Base-by-base conservation (phyloP, 108 stramenopile species). In the Cylindrotheca fusiformis region DNA sequence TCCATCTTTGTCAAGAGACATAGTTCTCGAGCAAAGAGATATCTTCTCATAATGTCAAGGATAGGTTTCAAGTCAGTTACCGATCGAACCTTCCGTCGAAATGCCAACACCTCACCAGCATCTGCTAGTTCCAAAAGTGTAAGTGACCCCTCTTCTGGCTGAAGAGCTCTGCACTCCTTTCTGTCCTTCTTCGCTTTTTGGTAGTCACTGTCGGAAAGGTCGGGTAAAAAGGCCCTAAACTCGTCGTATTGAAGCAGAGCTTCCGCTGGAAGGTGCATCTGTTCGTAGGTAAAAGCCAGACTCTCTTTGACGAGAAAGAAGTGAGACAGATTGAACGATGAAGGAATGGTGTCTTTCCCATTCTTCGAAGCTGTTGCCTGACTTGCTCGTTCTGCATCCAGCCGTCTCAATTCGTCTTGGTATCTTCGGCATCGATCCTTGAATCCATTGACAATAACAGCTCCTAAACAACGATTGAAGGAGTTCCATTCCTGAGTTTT, bases 271-370 rank as follows among this genome's bases (percentile, higher is more conserved):
- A 93, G 54, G 48, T 86, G 77, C 86, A 89, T 87, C 54, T 93
- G 91, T 62, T 89, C 86, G 61, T 89, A 93, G 2, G 87, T 82
- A 58, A 87, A 86, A 18, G 91, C 91, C 64, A 85, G 55, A 52
- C 80, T 82, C 48, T 93, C 91, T 59, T 93, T 93, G 32, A 93
- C 81, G 45, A 89, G 62, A 63, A 89, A 93, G 69, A 86, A 93
- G 51, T 85, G 74, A 47, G 75, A 67, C 28, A 86, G 36, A 70
- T 92, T 87, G 58, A 91, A 84, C 23, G 41, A 54, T 36, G 53
- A 36, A 23, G 52, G 33, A 6, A 30, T 60, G 4, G 22, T 10
- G 46, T 45, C 33, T 12, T 8, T 23, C 24, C 30, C 48, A 48
- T 30, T 68, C 33, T 63, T 63, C 32, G 47, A 68, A 52, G 57